These are phyloP conservation scores for Phytophthora colocasiae DNA, from an alignment of 352 stramenopile genomes.

Conservation along the genomic window DNA sequence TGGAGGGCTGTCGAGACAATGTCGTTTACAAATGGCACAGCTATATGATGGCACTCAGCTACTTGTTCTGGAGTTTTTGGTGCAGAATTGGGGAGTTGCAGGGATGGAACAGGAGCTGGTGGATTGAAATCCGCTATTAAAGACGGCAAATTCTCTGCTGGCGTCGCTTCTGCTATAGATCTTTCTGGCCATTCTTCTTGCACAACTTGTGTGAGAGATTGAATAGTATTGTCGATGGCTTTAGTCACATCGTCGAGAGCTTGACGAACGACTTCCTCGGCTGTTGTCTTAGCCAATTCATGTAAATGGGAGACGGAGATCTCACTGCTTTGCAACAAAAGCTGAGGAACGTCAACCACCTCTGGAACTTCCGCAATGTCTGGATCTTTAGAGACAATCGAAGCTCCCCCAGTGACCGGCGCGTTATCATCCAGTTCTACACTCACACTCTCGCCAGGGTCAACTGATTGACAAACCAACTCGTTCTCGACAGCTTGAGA, in stretches of 20 bases:
- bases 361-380: not conserved
- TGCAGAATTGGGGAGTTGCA: slow-evolving; percentile 8
- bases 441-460: slow-evolving; percentile 5
- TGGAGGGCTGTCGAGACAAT: slow-evolving; percentile 21
- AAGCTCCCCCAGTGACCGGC: not conserved
- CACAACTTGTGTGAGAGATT: slow-evolving; percentile 11
- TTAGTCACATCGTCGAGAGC: slow-evolving; percentile 19
- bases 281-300: slow-evolving; percentile 20
- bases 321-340: slow-evolving; percentile 3
- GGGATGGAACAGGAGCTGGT: slow-evolving; percentile 5
- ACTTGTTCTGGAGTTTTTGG: not conserved
- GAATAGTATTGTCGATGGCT: slow-evolving; percentile 12
- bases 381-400: not conserved
- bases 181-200: slow-evolving; percentile 11
- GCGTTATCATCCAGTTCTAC: slow-evolving; percentile 13
- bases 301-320: not conserved
- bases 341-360: not conserved
- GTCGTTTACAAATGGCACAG: slow-evolving; percentile 17
- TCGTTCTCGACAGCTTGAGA: slow-evolving; percentile 16
- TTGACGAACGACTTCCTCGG: slow-evolving; percentile 7
- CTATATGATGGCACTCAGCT: slow-evolving; percentile 8
- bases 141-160: not conserved
- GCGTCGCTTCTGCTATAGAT: not conserved
- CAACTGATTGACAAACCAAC: slow-evolving; percentile 11
- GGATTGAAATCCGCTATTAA: not conserved